Evolutionary conservation across 345 rosid genomes (phyloP), one percentile per base, ranked within the genome.

Genomic region (Rhizophora mangle): DNA sequence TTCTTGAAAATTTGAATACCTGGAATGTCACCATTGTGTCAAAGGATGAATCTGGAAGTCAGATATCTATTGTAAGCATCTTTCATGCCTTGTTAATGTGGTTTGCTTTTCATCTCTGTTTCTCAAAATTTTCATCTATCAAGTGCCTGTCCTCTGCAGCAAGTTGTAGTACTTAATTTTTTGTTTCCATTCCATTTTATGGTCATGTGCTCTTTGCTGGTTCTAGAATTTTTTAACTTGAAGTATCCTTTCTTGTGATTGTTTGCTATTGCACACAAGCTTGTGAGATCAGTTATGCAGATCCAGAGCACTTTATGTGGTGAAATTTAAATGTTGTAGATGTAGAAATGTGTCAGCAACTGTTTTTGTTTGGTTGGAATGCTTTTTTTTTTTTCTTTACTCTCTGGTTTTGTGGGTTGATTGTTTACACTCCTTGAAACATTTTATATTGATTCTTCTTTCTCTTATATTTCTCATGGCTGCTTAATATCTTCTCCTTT

Each of bases 11-110:
- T 77, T 78, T 92, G 11, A 81, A 79, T 69, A 65, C 68, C 55
- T 92, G 97, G 96, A 81, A 81, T 49, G 86, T 88, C 62, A 79
- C 52, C 65, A 78, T 87, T 80, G 82, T 82, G 57, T 92, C 99
- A 2, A 95, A 83, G 78, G 96, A 92, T 81, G 87, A 85, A 73
- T 85, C 92, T 76, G 85, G 82, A 76, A 83, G 77, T 49, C 96
- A 85, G 77, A 74, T 78, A 62, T 85, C 90, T 68, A 70, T 89
- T 66, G 97, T 95, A 85, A 89, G 96, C 74, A 72, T 74, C 34
- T 20, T 18, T 36, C 30, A 8, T 57, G n/a, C 21, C 3, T 11
- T 65, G 52, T 26, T 27, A 21, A 29, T 58, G 58, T 59, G 24
- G 46, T 64, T 2, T 15, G 5, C 29, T 46, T 22, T 64, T 26